Evolutionary conservation across 83 land plant genomes (phyloP).

Genomic region (Picea abies): DNA sequence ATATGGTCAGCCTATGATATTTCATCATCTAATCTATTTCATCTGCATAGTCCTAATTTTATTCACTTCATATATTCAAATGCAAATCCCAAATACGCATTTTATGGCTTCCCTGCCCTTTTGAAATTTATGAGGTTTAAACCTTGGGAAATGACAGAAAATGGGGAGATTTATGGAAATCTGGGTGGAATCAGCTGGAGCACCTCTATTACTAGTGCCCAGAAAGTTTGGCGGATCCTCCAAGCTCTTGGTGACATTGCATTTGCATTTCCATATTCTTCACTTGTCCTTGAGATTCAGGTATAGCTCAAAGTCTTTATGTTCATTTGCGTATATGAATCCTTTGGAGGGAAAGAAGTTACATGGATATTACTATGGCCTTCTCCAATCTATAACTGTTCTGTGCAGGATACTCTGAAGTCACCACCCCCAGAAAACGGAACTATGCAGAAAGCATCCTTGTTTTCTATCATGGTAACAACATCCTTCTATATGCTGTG

Average conservation of each 20-base stretch:
- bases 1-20: neutral
- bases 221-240: conserved; percentile 56
- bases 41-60: too few species aligned
- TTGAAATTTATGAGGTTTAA: too few species aligned
- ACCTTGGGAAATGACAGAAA: conserved; percentile 38
- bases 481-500: conserved; percentile 80
- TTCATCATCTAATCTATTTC: neutral
- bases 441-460: conserved; percentile 87
- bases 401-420: conserved; percentile 73
- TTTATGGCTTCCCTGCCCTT: too few species aligned
- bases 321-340: neutral
- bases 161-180: conserved; percentile 55
- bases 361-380: too few species aligned
- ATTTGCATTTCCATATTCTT: conserved; percentile 78
- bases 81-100: too few species aligned
- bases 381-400: neutral
- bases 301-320: conserved; percentile 21
- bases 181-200: conserved; percentile 45
- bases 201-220: conserved; percentile 6
- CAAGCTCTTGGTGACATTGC: conserved; percentile 88
- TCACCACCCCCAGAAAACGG: conserved; percentile 80
- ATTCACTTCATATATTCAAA: too few species aligned
- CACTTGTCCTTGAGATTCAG: conserved; percentile 80
- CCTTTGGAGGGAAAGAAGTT: neutral
- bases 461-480: conserved; percentile 48